phyloP scores from a whole-genome alignment of 495 filamentous ascomycete genomes.

The Neurospora africana region DNA sequence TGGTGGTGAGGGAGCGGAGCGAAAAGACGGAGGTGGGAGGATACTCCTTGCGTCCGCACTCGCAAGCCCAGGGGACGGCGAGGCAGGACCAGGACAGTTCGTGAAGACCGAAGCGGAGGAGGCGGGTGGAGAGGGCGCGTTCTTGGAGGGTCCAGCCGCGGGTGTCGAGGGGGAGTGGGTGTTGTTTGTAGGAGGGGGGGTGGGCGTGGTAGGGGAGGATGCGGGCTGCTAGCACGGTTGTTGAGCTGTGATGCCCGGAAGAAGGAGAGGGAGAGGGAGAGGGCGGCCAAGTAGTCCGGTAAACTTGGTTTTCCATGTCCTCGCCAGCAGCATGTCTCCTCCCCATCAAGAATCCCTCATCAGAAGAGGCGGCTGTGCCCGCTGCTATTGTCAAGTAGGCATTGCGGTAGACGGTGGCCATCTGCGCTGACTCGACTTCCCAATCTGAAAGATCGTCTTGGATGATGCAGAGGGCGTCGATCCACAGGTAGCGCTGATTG shows the following conservation, averaged over 20 bases:
- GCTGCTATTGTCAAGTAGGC: constrained; percentile 5
- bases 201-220: background rate
- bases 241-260: too few species aligned
- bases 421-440: constrained; percentile 2
- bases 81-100: background rate
- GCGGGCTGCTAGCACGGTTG: background rate
- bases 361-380: background rate
- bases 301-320: too few species aligned
- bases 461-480: constrained; percentile 18
- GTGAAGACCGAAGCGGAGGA: background rate
- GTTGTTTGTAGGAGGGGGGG: too few species aligned
- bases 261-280: too few species aligned
- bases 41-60: constrained; percentile 22
- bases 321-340: background rate
- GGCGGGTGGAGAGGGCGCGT: constrained; percentile 1
- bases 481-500: constrained; percentile 14
- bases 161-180: background rate
- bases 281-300: too few species aligned
- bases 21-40: constrained; percentile 14
- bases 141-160: constrained; percentile 6
- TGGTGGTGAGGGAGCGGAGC: background rate
- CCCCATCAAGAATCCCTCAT: constrained; percentile 4
- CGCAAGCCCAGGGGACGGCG: background rate
- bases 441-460: constrained; percentile 7
- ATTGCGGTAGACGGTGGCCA: constrained; percentile 4